A percentile compares a stretch with the other conserved stretches of the same genome.
Conservation (phyloP, 176 grass and related monocot genomes). For the Puccinellia tenuiflora region DNA sequence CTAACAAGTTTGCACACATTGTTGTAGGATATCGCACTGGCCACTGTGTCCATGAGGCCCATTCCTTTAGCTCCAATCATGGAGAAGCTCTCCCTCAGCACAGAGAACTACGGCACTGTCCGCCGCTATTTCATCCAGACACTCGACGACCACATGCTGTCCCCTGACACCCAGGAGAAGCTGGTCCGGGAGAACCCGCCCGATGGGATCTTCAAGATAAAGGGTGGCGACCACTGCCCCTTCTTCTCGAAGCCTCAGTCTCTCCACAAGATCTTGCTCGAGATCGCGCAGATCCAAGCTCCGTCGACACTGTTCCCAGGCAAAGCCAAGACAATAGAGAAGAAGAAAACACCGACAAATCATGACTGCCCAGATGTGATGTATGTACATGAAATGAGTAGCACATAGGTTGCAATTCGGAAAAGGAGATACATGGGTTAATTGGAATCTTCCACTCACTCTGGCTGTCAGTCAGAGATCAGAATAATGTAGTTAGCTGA, state of each 20-base stretch:
- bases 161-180: conserved; percentile 86
- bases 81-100: conserved; percentile 83
- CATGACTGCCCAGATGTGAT: conserved; percentile 16
- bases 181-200: conserved; percentile 77
- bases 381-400: conserved; percentile 47
- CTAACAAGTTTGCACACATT: neutral
- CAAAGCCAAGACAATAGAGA: neutral
- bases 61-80: conserved; percentile 92
- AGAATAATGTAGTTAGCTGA: conserved; percentile 31
- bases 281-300: conserved; percentile 63
- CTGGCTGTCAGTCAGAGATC: neutral
- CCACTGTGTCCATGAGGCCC: conserved; percentile 62
- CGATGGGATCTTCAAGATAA: conserved; percentile 88
- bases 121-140: conserved; percentile 86
- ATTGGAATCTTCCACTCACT: conserved; percentile 8
- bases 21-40: conserved; percentile 72
- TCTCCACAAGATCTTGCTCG: conserved; percentile 81
- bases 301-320: neutral
- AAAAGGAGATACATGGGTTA: conserved; percentile 12
- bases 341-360: neutral
- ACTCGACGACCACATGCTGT: conserved; percentile 73
- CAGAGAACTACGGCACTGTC: conserved; percentile 55
- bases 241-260: conserved; percentile 95
- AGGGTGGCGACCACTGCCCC: conserved; percentile 90
- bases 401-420: conserved; percentile 41